Percentiles rank a stretch among this genome's conserved stretches.
phyloP scores from a whole-genome alignment of 176 grass and related monocot species.

The Eremochloa ophiuroides region DNA sequence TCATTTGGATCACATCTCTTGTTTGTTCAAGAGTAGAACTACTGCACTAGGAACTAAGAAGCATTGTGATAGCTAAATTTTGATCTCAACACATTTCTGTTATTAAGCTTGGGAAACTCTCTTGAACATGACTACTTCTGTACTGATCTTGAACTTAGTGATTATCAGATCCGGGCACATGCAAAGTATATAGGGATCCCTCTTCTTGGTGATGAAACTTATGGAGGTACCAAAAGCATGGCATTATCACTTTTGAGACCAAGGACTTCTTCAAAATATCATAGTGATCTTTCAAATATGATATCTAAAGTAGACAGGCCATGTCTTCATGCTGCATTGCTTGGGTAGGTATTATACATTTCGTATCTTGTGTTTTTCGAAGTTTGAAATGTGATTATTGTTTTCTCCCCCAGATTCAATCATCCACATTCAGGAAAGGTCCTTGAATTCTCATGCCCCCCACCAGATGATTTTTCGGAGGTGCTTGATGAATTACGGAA shows the following conservation, averaged over 20 bases:
- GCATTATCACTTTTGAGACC: slow-evolving; percentile 61
- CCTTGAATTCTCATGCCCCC: slow-evolving; percentile 65
- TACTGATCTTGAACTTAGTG: not conserved
- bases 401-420: slow-evolving; percentile 56
- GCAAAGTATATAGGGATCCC: slow-evolving; percentile 81
- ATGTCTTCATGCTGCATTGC: slow-evolving; percentile 82
- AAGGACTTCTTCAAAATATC: slow-evolving; percentile 47
- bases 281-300: slow-evolving; percentile 39
- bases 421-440: slow-evolving; percentile 72
- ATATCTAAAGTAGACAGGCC: slow-evolving; percentile 75
- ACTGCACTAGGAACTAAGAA: no score
- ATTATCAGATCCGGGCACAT: slow-evolving; percentile 77
- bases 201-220: slow-evolving; percentile 81
- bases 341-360: slow-evolving; percentile 52
- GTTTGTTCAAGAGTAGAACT: not conserved
- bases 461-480: slow-evolving; percentile 68
- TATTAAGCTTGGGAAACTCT: not conserved
- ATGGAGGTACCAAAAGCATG: slow-evolving; percentile 86
- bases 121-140: not conserved
- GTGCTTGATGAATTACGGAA: slow-evolving; percentile 41
- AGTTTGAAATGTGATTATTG: not conserved
- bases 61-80: not conserved
- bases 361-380: slow-evolving; percentile 4
- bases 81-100: not conserved
- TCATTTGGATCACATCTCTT: not conserved